These are phyloP conservation scores for Chaetoscypha palmicola DNA, from an alignment of 2,329 filamentous ascomycete genomes.

Conservation along the genomic window DNA sequence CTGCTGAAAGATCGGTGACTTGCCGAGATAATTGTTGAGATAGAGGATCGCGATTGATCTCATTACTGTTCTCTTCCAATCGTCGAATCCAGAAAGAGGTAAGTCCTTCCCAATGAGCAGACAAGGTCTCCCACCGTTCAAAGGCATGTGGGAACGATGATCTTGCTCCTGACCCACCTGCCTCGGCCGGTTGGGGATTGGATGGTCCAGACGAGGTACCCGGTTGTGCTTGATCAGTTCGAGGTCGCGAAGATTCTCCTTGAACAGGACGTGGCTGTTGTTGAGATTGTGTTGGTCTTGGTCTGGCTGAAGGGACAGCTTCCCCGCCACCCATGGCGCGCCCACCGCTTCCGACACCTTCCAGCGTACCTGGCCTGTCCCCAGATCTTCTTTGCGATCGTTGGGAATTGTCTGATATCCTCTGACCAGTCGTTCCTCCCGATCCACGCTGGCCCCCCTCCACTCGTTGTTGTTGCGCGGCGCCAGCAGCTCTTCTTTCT, in stretches of 20 bases:
- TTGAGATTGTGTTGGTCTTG: constrained; percentile 24
- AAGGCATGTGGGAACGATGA: constrained; percentile 93
- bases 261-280: constrained; percentile 18
- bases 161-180: constrained; percentile 33
- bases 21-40: constrained; percentile 86
- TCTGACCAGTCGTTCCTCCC: constrained; percentile 21
- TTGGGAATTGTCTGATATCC: constrained; percentile 29
- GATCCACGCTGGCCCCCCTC: constrained; percentile 19
- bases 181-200: constrained; percentile 8
- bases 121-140: constrained; percentile 93
- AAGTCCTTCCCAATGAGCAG: constrained; percentile 95
- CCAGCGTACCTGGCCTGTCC: constrained; percentile 14
- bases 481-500: constrained; percentile 55
- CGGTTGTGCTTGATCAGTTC: constrained; percentile 12
- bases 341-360: constrained; percentile 25
- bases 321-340: constrained; percentile 25
- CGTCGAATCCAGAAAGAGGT: constrained; percentile 96
- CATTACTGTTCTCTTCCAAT: constrained; percentile 82
- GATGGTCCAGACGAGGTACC: not conserved
- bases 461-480: constrained; percentile 31
- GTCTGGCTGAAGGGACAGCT: constrained; percentile 25
- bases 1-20: constrained; percentile 93
- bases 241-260: constrained; percentile 11
- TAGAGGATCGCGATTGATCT: constrained; percentile 74
- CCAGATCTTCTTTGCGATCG: constrained; percentile 25